phyloP scores from a whole-genome alignment of 768 basidiomycete species.

The Collybia sp. region DNA sequence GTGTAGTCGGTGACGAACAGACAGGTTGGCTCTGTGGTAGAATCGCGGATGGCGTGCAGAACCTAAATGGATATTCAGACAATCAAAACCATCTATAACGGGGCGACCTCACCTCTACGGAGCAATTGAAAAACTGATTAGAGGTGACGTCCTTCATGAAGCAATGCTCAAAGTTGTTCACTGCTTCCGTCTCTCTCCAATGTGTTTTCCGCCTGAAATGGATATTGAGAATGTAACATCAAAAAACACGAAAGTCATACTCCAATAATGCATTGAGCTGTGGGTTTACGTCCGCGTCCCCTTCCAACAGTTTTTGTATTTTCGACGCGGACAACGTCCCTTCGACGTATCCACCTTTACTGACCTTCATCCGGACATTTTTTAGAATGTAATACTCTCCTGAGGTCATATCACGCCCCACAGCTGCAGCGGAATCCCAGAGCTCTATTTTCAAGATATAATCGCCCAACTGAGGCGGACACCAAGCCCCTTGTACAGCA shows the following conservation, averaged over 20 bases:
- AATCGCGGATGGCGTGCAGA: slow-evolving; percentile 31
- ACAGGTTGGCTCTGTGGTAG: slow-evolving; percentile 23
- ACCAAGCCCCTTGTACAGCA: slow-evolving; percentile 38
- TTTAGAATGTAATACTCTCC: slow-evolving; percentile 49
- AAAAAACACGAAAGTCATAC: slow-evolving; percentile 26
- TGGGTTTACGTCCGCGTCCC: slow-evolving; percentile 25
- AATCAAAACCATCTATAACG: background rate
- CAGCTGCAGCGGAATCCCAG: slow-evolving; percentile 46
- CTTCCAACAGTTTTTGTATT: slow-evolving; percentile 36
- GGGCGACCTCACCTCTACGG: slow-evolving; percentile 44
- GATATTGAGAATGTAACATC: slow-evolving; percentile 3
- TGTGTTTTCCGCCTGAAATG: slow-evolving; percentile 43
- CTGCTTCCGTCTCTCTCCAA: slow-evolving; percentile 27
- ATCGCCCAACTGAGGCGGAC: slow-evolving; percentile 37
- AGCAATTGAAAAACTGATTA: slow-evolving; percentile 44
- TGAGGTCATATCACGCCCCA: slow-evolving; percentile 37
- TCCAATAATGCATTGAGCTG: slow-evolving; percentile 45
- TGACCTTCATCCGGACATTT: slow-evolving; percentile 44
- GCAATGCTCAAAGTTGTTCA: slow-evolving; percentile 33
- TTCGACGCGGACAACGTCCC: slow-evolving; percentile 48
- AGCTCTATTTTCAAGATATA: slow-evolving; percentile 50
- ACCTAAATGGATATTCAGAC: slow-evolving; percentile 32
- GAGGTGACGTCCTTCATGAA: slow-evolving; percentile 43
- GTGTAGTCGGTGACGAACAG: slow-evolving; percentile 70
- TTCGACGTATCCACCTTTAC: slow-evolving; percentile 38